Conservation (phyloP, 768 basidiomycete genomes). For the Astraeus odoratus region DNA sequence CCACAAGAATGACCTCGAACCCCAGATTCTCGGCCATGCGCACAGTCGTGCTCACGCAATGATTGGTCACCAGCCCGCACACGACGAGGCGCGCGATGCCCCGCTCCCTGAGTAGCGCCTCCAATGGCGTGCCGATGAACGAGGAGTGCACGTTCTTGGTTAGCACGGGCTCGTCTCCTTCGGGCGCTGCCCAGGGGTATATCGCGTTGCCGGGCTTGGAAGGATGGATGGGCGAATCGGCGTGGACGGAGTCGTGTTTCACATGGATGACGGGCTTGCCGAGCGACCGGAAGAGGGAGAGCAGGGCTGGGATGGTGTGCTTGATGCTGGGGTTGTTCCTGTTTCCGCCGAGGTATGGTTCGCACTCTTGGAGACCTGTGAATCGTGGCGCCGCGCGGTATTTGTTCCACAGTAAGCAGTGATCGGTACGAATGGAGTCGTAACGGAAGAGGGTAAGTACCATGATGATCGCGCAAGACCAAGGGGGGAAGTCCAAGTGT, state of each 20-base stretch:
- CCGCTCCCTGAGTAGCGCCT: constrained; percentile 10
- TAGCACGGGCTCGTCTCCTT: constrained; percentile 13
- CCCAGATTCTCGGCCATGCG: constrained; percentile 22
- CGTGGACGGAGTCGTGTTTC: constrained; percentile 13
- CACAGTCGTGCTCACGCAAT: constrained; percentile 20
- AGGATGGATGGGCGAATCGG: constrained; percentile 9
- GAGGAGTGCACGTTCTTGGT: constrained; percentile 19
- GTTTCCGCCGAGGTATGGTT: constrained; percentile 1
- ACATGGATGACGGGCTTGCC: constrained; percentile 16
- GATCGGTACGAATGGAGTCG: too few species aligned
- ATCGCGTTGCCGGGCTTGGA: constrained; percentile 9
- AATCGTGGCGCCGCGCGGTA: too few species aligned
- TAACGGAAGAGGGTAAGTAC: too few species aligned
- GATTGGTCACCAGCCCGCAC: constrained; percentile 16
- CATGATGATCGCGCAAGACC: too few species aligned
- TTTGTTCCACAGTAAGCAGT: too few species aligned
- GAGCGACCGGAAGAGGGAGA: constrained; percentile 12
- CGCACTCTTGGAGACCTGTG: neutral
- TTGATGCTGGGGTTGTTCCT: constrained; percentile 6
- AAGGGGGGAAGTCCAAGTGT: neutral
- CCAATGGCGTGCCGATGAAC: constrained; percentile 22
- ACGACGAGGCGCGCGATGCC: constrained; percentile 17
- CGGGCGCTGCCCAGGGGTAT: constrained; percentile 9
- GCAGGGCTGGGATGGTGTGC: constrained; percentile 4
- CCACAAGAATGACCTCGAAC: constrained; percentile 13